Evolutionary conservation across 2,329 filamentous ascomycete genomes (phyloP).

Genomic region (Thelonectria blattea): DNA sequence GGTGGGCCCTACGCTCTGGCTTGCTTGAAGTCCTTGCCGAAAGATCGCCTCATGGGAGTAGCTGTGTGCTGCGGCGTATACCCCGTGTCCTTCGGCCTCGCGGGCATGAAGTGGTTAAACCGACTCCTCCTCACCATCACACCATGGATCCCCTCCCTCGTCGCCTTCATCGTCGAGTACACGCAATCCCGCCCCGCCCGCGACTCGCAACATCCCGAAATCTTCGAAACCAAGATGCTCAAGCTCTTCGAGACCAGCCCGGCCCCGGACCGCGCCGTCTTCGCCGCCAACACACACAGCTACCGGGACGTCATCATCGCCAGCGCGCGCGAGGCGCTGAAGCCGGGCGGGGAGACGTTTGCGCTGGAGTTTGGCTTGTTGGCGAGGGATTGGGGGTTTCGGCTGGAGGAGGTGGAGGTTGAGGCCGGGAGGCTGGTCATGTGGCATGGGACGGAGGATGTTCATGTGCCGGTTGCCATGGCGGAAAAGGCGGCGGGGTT

Average conservation of each 20-base stretch:
- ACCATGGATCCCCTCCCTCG: conserved; percentile 17
- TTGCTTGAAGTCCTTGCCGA: conserved; percentile 29
- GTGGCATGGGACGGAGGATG: conserved; percentile 21
- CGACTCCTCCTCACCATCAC: conserved; percentile 20
- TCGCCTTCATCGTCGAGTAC: conserved; percentile 9
- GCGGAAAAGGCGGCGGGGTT: conserved; percentile 10
- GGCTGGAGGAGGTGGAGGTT: conserved; percentile 21
- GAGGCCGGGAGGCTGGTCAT: conserved; percentile 8
- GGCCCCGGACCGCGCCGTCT: background rate
- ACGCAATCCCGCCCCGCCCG: background rate
- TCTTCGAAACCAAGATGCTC: background rate
- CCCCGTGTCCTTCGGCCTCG: conserved; percentile 17
- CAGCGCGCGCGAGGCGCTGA: conserved; percentile 17
- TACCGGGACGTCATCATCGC: conserved; percentile 6
- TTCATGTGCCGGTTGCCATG: conserved; percentile 17
- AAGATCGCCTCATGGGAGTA: conserved; percentile 10
- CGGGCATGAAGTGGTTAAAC: conserved; percentile 23
- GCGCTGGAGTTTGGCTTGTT: conserved; percentile 21
- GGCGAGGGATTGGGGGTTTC: conserved; percentile 27
- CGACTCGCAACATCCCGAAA: conserved; percentile 5
- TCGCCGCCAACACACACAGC: background rate
- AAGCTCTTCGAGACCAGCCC: conserved; percentile 14
- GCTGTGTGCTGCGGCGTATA: conserved; percentile 26
- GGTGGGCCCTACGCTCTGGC: conserved; percentile 41
- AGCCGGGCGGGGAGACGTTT: conserved; percentile 12